Evolutionary conservation across 148 eudicot genomes (phyloP), one percentile per base, ranked within the genome.

Genomic region (Cornus suecica): DNA sequence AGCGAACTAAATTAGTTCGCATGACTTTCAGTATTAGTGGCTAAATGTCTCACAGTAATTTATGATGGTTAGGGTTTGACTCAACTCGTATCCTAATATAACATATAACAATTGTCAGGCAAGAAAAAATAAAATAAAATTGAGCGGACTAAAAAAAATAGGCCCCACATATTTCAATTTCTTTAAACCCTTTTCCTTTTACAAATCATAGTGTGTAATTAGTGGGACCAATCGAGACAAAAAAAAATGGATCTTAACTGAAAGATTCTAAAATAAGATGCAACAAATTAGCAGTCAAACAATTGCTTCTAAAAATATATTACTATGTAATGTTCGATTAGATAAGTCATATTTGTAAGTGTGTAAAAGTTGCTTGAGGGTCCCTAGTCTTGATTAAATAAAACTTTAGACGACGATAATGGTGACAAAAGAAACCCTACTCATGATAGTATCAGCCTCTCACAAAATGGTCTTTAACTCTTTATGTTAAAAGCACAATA

Each of bases 381-480:
- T 30, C 77, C 61, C 48, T 16, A 10, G 20, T 10, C 34, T 23
- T 68, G 34, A 26, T 73, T 32, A n/a, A n/a, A n/a, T n/a, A n/a
- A n/a, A n/a, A 73, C 63, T 70, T 58, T 76, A 29, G 45, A 29
- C 72, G 70, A 75, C 60, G 58, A 34, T 54, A 76, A 60, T 71
- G 80, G 80, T 29, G 62, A 42, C 56, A 78, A 75, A 69, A 51
- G 56, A 34, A 56, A 48, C 23, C 67, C 71, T 41, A 37, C 80
- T 81, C 74, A 81, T 81, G 26, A 81, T 81, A 73, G 72, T 66
- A 42, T 80, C 64, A 80, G 80, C 83, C 77, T 80, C 65, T 81
- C 80, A 62, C 45, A 31, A 70, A 69, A 60, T 48, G 42, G 9
- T 69, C 58, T 61, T 14, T 22, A 67, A 29, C 61, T 31, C 69